phyloP scores from a whole-genome alignment of 2,329 filamentous ascomycete genomes.

The Acrodontium crateriforme region DNA sequence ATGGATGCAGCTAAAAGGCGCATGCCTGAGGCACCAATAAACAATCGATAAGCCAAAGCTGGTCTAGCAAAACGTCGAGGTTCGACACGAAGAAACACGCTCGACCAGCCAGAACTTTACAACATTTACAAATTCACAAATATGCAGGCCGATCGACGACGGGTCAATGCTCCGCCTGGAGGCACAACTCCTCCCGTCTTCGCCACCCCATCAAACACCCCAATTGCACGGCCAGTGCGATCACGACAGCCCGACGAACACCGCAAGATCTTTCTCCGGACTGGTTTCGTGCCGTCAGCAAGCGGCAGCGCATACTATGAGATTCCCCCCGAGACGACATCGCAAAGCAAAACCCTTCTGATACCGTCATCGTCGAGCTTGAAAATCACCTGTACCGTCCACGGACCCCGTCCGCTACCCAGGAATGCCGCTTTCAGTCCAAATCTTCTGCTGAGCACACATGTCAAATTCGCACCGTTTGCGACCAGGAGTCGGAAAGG shows the following conservation, averaged over 20 bases:
- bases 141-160: slow-evolving; percentile 59
- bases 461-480: slow-evolving; percentile 94
- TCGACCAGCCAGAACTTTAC: too few species aligned
- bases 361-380: slow-evolving; percentile 51
- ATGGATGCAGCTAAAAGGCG: too few species aligned
- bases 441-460: slow-evolving; percentile 78
- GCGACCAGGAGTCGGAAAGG: slow-evolving; percentile 70
- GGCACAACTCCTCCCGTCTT: slow-evolving; percentile 64
- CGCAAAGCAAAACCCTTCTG: slow-evolving; percentile 31
- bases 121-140: slow-evolving; percentile 3
- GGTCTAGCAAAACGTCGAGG: too few species aligned
- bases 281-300: slow-evolving; percentile 81
- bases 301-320: slow-evolving; percentile 84
- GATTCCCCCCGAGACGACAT: slow-evolving; percentile 28
- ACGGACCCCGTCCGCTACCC: slow-evolving; percentile 81
- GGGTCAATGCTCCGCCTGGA: slow-evolving; percentile 76
- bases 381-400: slow-evolving; percentile 85
- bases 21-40: too few species aligned
- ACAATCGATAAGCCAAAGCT: background rate
- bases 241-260: slow-evolving; percentile 55
- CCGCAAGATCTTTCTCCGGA: slow-evolving; percentile 82
- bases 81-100: too few species aligned
- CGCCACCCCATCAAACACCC: slow-evolving; percentile 34
- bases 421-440: slow-evolving; percentile 84
- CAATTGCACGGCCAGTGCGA: slow-evolving; percentile 37